Evolutionary conservation across 768 basidiomycete species (phyloP).

Genomic region (Holtermannia corniformis): DNA sequence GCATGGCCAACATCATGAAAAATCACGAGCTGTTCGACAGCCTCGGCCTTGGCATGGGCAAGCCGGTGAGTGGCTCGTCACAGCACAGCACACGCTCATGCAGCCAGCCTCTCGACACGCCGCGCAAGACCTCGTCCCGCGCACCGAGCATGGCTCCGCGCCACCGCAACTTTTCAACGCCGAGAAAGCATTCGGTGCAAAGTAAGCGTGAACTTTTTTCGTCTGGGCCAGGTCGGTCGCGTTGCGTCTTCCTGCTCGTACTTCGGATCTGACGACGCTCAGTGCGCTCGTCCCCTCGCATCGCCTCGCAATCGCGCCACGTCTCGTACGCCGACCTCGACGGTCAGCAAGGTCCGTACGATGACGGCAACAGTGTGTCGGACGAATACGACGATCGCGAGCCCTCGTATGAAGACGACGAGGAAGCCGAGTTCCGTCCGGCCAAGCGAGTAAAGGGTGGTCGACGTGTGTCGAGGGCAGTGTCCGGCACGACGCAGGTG

Average conservation of each 20-base stretch:
- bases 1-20: slow-evolving; percentile 27
- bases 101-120: background rate
- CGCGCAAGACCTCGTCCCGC: slow-evolving; percentile 8
- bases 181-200: slow-evolving; percentile 12
- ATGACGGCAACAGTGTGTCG: slow-evolving; percentile 10
- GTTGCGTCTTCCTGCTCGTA: background rate
- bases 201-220: slow-evolving; percentile 13
- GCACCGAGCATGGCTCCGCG: slow-evolving; percentile 3
- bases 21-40: slow-evolving; percentile 35
- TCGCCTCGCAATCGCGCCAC: slow-evolving; percentile 33
- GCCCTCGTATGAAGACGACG: slow-evolving; percentile 8
- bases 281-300: slow-evolving; percentile 34
- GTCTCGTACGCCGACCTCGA: slow-evolving; percentile 37
- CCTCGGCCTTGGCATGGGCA: slow-evolving; percentile 27
- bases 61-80: slow-evolving; percentile 7
- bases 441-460: slow-evolving; percentile 22
- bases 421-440: slow-evolving; percentile 37
- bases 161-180: background rate
- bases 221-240: background rate
- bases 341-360: slow-evolving; percentile 8
- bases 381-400: slow-evolving; percentile 11
- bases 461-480: slow-evolving; percentile 3
- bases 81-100: background rate
- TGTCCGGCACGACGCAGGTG: slow-evolving; percentile 11
- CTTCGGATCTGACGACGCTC: background rate